phyloP scores from a whole-genome alignment of 2,329 filamentous ascomycete species.

The Cladosporium austrohemisphaericum region DNA sequence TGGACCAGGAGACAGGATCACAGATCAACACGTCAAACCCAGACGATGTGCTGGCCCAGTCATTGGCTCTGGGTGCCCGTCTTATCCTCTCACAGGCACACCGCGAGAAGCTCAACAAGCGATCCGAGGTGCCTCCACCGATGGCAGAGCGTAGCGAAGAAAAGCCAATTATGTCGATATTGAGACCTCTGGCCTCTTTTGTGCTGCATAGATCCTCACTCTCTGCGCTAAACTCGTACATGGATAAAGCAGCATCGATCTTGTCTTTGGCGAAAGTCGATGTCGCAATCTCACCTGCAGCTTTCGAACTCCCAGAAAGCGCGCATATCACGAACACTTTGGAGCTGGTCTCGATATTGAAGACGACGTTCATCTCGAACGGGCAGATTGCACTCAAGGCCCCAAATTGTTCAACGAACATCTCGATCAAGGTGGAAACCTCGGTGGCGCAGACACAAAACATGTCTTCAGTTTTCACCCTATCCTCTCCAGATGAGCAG shows the following conservation, averaged over 20 bases:
- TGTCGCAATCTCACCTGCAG: constrained; percentile 8
- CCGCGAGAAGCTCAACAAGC: constrained; percentile 65
- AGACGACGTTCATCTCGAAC: constrained; percentile 2
- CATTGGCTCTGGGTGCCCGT: constrained; percentile 64
- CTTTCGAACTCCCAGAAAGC: constrained; percentile 13
- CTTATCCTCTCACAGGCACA: constrained; percentile 78
- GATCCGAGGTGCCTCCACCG: constrained; percentile 62
- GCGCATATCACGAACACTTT: constrained; percentile 16
- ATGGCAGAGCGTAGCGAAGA: constrained; percentile 49
- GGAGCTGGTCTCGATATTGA: constrained; percentile 17
- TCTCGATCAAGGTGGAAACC: constrained; percentile 25
- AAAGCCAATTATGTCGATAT: constrained; percentile 52
- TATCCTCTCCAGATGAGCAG: neutral
- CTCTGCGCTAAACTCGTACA: constrained; percentile 34
- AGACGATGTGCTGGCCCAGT: constrained; percentile 56
- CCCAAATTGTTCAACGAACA: neutral
- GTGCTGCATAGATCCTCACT: constrained; percentile 47
- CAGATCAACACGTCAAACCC: constrained; percentile 23
- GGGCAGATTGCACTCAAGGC: constrained; percentile 2
- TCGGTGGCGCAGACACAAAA: constrained; percentile 22
- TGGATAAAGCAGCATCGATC: constrained; percentile 20
- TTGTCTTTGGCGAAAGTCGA: constrained; percentile 24
- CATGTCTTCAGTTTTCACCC: constrained; percentile 25
- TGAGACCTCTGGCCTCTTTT: constrained; percentile 56
- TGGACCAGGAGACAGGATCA: constrained; percentile 30